Evolutionary conservation across 345 rosid genomes (phyloP).

Genomic region (Acer yangbiense): DNA sequence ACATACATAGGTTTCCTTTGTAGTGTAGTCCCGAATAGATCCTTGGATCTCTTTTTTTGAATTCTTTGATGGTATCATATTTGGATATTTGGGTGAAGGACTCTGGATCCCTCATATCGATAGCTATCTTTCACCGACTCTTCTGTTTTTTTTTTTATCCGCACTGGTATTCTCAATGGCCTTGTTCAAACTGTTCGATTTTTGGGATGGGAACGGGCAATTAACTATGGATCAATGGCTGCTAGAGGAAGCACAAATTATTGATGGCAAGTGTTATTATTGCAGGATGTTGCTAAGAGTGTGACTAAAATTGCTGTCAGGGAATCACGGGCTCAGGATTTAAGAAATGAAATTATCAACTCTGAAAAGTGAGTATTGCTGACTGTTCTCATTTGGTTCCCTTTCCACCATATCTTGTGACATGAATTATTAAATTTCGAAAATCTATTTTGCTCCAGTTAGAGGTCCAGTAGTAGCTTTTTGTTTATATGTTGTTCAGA

Average conservation of each 20-base stretch:
- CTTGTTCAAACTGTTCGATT: neutral
- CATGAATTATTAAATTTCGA: neutral
- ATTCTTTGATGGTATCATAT: neutral
- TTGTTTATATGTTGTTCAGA: neutral
- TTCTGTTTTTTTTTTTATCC: neutral
- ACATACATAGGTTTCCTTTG: neutral
- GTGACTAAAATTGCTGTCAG: constrained; percentile 79
- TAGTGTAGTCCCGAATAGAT: too few relatives aligned
- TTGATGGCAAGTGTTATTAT: constrained; percentile 17
- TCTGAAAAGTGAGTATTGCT: constrained; percentile 75
- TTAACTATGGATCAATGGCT: constrained; percentile 2
- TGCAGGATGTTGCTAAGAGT: constrained; percentile 89
- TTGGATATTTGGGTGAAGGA: constrained; percentile 1
- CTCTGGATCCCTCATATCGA: neutral
- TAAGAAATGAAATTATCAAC: constrained; percentile 86
- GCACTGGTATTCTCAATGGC: constrained; percentile 1
- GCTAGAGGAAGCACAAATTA: neutral
- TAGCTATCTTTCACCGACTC: neutral
- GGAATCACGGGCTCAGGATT: constrained; percentile 91
- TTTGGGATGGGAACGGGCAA: neutral
- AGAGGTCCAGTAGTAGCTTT: neutral
- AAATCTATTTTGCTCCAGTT: neutral
- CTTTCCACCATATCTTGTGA: neutral
- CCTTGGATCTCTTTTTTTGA: neutral
- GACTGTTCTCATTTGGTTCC: neutral